Base-by-base conservation (phyloP, 495 filamentous ascomycete species). In the Xylaria curta region DNA sequence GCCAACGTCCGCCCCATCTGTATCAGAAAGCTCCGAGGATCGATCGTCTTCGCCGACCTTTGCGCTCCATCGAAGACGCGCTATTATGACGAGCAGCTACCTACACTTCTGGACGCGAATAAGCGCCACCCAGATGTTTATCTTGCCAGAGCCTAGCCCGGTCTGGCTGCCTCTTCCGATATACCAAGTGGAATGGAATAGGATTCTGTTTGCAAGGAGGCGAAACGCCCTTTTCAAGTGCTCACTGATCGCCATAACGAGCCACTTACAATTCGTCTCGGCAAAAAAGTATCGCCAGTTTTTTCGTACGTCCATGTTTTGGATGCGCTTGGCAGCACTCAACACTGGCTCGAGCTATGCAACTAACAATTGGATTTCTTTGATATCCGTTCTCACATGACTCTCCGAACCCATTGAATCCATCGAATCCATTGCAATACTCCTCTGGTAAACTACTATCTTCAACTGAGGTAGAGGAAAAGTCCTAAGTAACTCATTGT, bases 1-100 rank as follows among this genome's bases (percentile, higher is more conserved):
- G 69, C 53, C 69, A 66, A 36, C 51, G 49, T 54, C 51, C 42
- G 51, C 61, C 69, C 53, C 62, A 64, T 51, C 2, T 38, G 69
- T 71, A 60, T 59, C 49, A 71, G 69, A 71, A 59, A 36, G 61
- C n/a, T 66, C 69, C 62, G 69, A 71, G 60, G 36, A n/a, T 65
- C 38, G 9, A 49, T 65, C 53, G 47, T 62, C 59, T 60, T 44
- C 21, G 44, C 40, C 36, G 40, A 71, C 60, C 61, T 62, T n/a
- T 42, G 44, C 47, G 44, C 67, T 62, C 56, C 12, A 47, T 51
- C 28, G 40, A 47, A 59, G 62, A 60, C 51, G 49, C 62, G 61
- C 60, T 56, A 46, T 60, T 54, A 58, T 44, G 69, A 66, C 62
- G 40, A 71, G 61, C 38, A 49, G 40, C 51, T 59, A 56, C 19